Evolutionary conservation across 495 filamentous ascomycete species (phyloP).

Genomic region (Neurospora sp.): DNA sequence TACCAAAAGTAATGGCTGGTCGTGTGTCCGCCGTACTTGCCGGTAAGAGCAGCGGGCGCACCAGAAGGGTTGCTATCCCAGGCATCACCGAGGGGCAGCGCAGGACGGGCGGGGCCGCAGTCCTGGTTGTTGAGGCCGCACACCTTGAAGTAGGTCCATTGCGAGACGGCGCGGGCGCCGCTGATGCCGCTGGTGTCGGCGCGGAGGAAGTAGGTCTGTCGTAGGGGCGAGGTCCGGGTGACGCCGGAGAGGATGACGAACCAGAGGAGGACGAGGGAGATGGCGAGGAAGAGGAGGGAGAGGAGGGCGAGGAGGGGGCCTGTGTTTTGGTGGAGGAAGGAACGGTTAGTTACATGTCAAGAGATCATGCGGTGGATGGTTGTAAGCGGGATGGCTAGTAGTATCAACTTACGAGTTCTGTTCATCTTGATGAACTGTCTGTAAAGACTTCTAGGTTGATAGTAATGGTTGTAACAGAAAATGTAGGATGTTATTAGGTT

Average conservation of each 20-base stretch:
- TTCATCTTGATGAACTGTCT: constrained; percentile 7
- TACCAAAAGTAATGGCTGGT: constrained; percentile 42
- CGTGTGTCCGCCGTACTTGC: constrained; percentile 34
- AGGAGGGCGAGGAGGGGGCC: constrained; percentile 31
- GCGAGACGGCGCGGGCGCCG: constrained; percentile 49
- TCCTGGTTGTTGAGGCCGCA: constrained; percentile 40
- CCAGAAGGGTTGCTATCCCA: constrained; percentile 31
- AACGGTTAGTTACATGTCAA: neutral
- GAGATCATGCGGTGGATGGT: neutral
- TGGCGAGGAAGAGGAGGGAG: constrained; percentile 67
- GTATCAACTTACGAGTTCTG: constrained; percentile 9
- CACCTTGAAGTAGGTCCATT: constrained; percentile 85
- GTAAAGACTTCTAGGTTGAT: neutral
- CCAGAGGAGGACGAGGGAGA: constrained; percentile 65
- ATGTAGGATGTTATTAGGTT: neutral
- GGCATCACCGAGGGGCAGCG: constrained; percentile 39
- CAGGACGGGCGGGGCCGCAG: constrained; percentile 36
- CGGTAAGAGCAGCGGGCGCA: constrained; percentile 33
- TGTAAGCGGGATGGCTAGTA: neutral
- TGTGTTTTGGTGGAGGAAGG: constrained; percentile 3
- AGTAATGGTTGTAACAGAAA: neutral
- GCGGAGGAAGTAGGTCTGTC: constrained; percentile 73
- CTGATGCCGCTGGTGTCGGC: constrained; percentile 62
- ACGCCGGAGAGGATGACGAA: constrained; percentile 69
- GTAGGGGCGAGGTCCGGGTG: constrained; percentile 48